These are phyloP conservation scores for Pseudisothecium myosuroides DNA, from an alignment of 225 moss, liverwort and hornwort species.

Conservation along the genomic window DNA sequence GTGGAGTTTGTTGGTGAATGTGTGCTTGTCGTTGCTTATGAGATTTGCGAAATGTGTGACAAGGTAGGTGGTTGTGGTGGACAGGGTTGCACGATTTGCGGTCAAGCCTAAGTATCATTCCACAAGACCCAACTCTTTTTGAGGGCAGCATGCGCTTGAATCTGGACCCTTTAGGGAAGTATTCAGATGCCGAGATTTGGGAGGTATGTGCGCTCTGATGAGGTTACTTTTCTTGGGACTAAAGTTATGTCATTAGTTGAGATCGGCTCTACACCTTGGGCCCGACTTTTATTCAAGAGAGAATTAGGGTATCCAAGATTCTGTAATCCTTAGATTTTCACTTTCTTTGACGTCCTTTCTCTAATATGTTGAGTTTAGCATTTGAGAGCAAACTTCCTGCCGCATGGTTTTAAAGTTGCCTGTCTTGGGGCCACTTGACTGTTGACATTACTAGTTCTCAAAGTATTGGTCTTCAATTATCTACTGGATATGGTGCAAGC, in stretches of 20 bases:
- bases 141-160: conserved; percentile 64
- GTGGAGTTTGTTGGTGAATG: not conserved
- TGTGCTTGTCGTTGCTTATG: not conserved
- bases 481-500: not conserved
- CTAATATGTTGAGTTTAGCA: no score
- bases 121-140: conserved; percentile 35
- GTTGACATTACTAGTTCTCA: not conserved
- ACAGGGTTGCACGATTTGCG: conserved; percentile 62
- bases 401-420: not conserved
- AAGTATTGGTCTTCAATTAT: not conserved
- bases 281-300: not conserved
- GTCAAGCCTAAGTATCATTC: conserved; percentile 48
- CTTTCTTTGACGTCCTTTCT: not conserved
- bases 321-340: no score
- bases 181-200: conserved; percentile 20
- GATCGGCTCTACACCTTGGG: not conserved
- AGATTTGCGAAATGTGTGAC: not conserved
- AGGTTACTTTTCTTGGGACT: not conserved
- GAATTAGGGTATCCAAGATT: not conserved
- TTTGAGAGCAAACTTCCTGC: not conserved
- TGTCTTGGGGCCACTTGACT: not conserved
- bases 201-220: not conserved
- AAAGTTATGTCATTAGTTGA: not conserved
- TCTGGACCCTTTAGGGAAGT: conserved; percentile 53
- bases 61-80: not conserved